A percentile compares a stretch with the other conserved stretches of the same genome.
These are phyloP conservation scores for Coniochaeta sp. DNA, from an alignment of 2,329 filamentous ascomycete genomes.

Conservation along the genomic window DNA sequence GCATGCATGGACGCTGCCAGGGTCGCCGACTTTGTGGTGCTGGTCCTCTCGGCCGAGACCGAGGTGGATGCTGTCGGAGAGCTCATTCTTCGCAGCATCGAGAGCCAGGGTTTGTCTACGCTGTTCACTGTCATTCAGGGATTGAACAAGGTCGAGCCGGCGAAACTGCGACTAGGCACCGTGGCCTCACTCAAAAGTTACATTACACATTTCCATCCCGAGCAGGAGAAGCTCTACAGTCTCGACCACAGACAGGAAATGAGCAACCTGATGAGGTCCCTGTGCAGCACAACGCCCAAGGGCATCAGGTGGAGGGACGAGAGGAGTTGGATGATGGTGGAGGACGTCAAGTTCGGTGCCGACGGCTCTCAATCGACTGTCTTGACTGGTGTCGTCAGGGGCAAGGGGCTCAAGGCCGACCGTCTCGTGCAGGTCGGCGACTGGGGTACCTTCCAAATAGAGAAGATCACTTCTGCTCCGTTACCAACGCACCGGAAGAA, in stretches of 20 bases:
- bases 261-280: slow-evolving; percentile 79
- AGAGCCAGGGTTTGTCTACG: slow-evolving; percentile 91
- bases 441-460: slow-evolving; percentile 89
- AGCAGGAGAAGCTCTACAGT: slow-evolving; percentile 84
- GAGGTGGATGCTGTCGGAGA: slow-evolving; percentile 84
- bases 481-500: slow-evolving; percentile 48
- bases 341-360: slow-evolving; percentile 68
- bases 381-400: slow-evolving; percentile 79
- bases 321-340: slow-evolving; percentile 89
- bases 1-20: slow-evolving; percentile 79
- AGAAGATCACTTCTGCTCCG: slow-evolving; percentile 76
- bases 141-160: slow-evolving; percentile 68
- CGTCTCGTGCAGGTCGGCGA: slow-evolving; percentile 85
- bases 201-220: slow-evolving; percentile 90
- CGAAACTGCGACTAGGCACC: slow-evolving; percentile 71
- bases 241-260: slow-evolving; percentile 86
- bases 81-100: slow-evolving; percentile 75
- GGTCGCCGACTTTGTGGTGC: slow-evolving; percentile 86
- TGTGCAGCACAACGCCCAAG: slow-evolving; percentile 89
- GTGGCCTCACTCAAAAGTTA: slow-evolving; percentile 81
- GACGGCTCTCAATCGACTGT: slow-evolving; percentile 57
- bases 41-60: slow-evolving; percentile 73
- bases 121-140: slow-evolving; percentile 80
- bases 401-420: slow-evolving; percentile 81
- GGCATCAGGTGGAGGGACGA: slow-evolving; percentile 95